Conservation (phyloP, 352 stramenopile genomes). For the Phytophthora nicotianae region DNA sequence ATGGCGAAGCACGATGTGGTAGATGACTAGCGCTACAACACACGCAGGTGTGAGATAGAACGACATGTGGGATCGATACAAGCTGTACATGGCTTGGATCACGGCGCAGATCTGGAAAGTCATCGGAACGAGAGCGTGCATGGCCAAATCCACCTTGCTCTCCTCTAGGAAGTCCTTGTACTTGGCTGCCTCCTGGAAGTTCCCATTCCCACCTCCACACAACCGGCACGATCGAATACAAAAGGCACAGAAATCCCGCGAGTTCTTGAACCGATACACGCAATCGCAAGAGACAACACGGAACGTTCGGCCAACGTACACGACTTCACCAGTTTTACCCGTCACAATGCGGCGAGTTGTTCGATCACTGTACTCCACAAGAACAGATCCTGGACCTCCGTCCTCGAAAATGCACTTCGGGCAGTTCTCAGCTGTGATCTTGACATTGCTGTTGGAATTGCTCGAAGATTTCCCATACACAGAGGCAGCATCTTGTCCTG, state of each 20-base stretch:
- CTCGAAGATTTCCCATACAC: conserved; percentile 42
- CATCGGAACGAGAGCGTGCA: conserved; percentile 64
- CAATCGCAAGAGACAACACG: conserved; percentile 87
- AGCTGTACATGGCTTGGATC: conserved; percentile 48
- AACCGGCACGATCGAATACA: conserved; percentile 73
- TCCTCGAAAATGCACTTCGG: conserved; percentile 85
- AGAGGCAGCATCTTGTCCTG: conserved; percentile 51
- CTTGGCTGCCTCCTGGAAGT: conserved; percentile 72
- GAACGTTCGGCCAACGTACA: conserved; percentile 77
- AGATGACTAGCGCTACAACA: conserved; percentile 51
- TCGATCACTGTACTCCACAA: conserved; percentile 64
- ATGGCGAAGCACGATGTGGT: conserved; percentile 57
- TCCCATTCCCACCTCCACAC: conserved; percentile 79
- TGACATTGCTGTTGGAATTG: conserved; percentile 18
- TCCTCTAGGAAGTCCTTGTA: conserved; percentile 78
- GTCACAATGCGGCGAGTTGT: conserved; percentile 52
- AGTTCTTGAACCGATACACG: conserved; percentile 70
- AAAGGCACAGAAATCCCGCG: conserved; percentile 75
- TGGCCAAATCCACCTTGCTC: conserved; percentile 57
- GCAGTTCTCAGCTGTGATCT: conserved; percentile 81
- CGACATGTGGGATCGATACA: conserved; percentile 55
- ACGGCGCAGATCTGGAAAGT: conserved; percentile 51
- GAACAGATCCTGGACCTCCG: conserved; percentile 68
- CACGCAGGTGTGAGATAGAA: conserved; percentile 57
- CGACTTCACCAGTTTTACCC: conserved; percentile 51